phyloP scores from a whole-genome alignment of 2,329 filamentous ascomycete species.

The Fusarium zealandicum region DNA sequence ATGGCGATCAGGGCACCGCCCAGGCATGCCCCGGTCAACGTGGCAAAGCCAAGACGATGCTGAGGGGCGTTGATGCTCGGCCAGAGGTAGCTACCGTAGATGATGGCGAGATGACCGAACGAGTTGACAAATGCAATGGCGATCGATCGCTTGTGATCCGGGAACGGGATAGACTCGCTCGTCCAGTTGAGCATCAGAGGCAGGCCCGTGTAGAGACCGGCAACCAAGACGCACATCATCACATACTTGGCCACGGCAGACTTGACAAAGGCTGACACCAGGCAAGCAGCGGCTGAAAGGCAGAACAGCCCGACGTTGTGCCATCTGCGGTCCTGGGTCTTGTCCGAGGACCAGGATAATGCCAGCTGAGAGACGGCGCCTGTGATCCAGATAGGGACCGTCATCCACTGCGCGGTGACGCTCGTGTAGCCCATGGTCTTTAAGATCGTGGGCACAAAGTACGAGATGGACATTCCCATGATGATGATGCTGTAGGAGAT shows the following conservation, averaged over 20 bases:
- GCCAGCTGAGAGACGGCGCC: constrained; percentile 14
- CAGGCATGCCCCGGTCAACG: background rate
- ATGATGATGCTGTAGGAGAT: constrained; percentile 56
- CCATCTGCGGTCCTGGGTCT: constrained; percentile 11
- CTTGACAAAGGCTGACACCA: constrained; percentile 5
- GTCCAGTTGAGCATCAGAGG: constrained; percentile 22
- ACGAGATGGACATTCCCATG: constrained; percentile 57
- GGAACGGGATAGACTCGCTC: constrained; percentile 12
- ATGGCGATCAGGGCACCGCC: background rate
- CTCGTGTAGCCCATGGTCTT: constrained; percentile 55
- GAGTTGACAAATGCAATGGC: constrained; percentile 23
- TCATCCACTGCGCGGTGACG: constrained; percentile 45
- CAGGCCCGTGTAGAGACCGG: constrained; percentile 9
- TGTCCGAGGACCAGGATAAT: constrained; percentile 18
- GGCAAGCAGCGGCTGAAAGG: background rate
- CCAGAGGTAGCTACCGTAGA: constrained; percentile 22
- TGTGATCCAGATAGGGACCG: constrained; percentile 19
- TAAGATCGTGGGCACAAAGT: constrained; percentile 62
- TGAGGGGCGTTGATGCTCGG: constrained; percentile 30
- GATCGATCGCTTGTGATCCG: constrained; percentile 16
- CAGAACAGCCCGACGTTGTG: constrained; percentile 6
- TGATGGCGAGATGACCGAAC: constrained; percentile 15
- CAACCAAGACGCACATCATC: constrained; percentile 20
- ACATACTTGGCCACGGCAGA: constrained; percentile 11
- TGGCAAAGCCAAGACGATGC: constrained; percentile 40